Evolutionary conservation across 2,329 filamentous ascomycete genomes (phyloP).

Genomic region (Macrophomina pseudophaseolina): DNA sequence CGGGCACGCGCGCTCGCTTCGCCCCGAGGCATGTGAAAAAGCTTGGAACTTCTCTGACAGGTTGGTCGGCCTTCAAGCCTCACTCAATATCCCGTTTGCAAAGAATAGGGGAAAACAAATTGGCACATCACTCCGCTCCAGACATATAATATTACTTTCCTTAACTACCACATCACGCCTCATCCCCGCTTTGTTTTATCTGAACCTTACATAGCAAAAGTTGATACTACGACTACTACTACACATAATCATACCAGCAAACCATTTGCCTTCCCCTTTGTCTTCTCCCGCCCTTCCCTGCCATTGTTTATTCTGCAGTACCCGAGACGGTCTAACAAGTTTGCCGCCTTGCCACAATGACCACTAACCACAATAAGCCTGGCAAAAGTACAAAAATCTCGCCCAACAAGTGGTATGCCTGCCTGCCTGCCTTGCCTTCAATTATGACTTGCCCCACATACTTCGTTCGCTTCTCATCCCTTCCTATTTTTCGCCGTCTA

Average conservation of each 20-base stretch:
- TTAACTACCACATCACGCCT: too few relatives aligned
- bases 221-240: constrained; percentile 12
- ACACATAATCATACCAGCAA: constrained; percentile 8
- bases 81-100: too few relatives aligned
- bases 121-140: too few relatives aligned
- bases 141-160: too few relatives aligned
- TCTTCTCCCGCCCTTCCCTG: not conserved
- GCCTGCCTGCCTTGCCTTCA: not conserved
- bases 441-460: not conserved
- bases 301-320: not conserved
- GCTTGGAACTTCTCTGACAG: too few relatives aligned
- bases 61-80: too few relatives aligned
- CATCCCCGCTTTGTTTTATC: too few relatives aligned
- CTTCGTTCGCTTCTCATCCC: not conserved
- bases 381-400: not conserved
- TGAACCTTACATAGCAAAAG: not conserved
- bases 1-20: too few relatives aligned
- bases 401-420: too few relatives aligned
- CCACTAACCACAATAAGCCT: not conserved
- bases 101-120: too few relatives aligned
- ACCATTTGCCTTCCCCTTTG: not conserved
- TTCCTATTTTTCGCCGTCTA: not conserved
- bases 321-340: not conserved
- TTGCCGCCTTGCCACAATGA: not conserved
- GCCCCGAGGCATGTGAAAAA: too few relatives aligned